Evolutionary conservation across 805 yeast genomes (phyloP), one percentile per base, ranked within the genome.

Genomic region (Wickerhamiella dianesei): DNA sequence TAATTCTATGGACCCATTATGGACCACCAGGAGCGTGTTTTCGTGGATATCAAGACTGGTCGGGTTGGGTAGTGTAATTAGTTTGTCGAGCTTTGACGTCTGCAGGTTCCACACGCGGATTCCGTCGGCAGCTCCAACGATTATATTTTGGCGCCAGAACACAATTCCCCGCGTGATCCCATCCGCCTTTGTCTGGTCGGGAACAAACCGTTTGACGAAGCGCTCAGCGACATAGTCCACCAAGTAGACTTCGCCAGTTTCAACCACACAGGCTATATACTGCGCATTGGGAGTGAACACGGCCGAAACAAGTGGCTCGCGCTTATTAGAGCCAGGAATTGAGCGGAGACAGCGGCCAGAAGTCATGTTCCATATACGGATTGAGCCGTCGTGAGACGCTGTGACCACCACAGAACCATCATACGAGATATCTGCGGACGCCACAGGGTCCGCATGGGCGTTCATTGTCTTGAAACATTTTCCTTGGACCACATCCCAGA

Each of bases 341-440:
- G 97, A 92, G 59, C 88, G 84, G 54, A 89, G 67, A 67, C 97
- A 89, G 55, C 87, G 95, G 3, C 96, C 96, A 0, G 94, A 74
- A 43, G 76, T 80, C 17, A 87, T 74, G 60, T 88, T 96, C 69
- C 94, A 89, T 16, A 89, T 67, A 44, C 98, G 70, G 21, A 89
- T 81, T 53, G 86, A 70, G 2, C 98, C 98, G 64, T 89, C 98
- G 60, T 80, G 82, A 16, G 95, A 81, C 0, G 94, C 92, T 51
- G 94, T 81, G 2, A 79, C 82, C 6, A 92, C 75, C 35, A 92
- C 76, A 0, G 95, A 73, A 49, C 88, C 87, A 54, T 83, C 95
- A 47, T 75, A 77, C 2, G 83, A 76, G 43, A 89, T 65, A 56
- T 85, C 80, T 1, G 88, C 68, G 0, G 84, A 72, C 19, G 84